Evolutionary conservation across 75 land plant species (phyloP), one percentile per base, ranked within the genome.

Genomic region (Selaginella tamariscina): DNA sequence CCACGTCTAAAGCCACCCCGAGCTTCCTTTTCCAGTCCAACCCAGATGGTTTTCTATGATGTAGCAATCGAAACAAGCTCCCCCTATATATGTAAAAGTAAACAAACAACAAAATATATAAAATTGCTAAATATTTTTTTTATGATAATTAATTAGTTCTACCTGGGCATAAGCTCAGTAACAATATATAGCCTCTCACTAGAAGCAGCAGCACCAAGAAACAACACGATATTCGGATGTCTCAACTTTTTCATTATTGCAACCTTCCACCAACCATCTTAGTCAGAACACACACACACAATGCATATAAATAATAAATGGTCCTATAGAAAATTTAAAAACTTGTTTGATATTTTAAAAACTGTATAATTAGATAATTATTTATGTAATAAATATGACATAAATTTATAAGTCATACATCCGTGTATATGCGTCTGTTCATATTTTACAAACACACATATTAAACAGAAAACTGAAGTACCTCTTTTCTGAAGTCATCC

Each of bases 1-100:
- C 96, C 86, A 91, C 96, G 81, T 91, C 96, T 74, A 74, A 79
- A 31, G 96, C 96, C 96, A 91, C 87, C 24, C 71, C 79, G 24
- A 87, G 62, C 8, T 91, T 87, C 22, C 86, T 81, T 56, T 76
- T 83, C 55, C 81, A 84, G 80, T 91, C 96, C 66, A 90, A 67
- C 2, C 73, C 81, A 54, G 82, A 82, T 68, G 83, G 64, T 59
- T 69, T 83, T 39, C 49, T 39, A n/a, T n/a, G n/a, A 68, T 83
- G 96, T 60, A 91, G 73, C 54, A 91, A 82, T 67, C 82, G 78
- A 65, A 76, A 91, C 30, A 91, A 75, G 65, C 92, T 91, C 27
- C 97, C 97, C 74, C 97, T 91, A 86, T 63, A 75, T 8, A 39
- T 5, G 49, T 5, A 39, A 39, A 39, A 39, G 15, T 5, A 39